Percentiles rank a stretch among this genome's conserved stretches.
Conservation (phyloP, 257 asterid species). For the Plantago ovata region DNA sequence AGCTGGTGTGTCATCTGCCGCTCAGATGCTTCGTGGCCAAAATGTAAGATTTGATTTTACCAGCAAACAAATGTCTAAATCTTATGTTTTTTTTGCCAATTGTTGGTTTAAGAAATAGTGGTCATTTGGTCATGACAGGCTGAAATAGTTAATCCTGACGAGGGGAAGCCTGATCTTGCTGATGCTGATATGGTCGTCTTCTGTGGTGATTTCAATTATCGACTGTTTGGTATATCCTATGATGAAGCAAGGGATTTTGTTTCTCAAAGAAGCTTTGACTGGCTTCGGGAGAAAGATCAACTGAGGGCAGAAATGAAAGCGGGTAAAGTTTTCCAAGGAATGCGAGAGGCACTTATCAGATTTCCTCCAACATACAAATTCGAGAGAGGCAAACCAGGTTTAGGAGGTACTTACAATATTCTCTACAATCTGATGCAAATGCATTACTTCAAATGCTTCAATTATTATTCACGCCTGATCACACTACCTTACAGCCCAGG, state of each 20-base stretch:
- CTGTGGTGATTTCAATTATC: constrained; percentile 88
- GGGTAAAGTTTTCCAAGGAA: constrained; percentile 93
- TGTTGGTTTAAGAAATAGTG: constrained; percentile 6
- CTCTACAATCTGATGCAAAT: neutral
- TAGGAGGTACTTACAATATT: constrained; percentile 62
- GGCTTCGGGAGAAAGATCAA: constrained; percentile 97
- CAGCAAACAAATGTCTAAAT: neutral
- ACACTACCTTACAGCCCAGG: neutral
- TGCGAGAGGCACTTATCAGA: constrained; percentile 88
- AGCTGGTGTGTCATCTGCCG: constrained; percentile 88
- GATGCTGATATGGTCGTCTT: constrained; percentile 89
- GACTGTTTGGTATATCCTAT: constrained; percentile 90
- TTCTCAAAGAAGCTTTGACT: constrained; percentile 96
- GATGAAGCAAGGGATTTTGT: constrained; percentile 98
- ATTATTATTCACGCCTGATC: too few relatives aligned
- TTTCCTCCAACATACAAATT: constrained; percentile 98
- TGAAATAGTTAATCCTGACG: constrained; percentile 43
- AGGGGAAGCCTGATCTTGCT: constrained; percentile 83
- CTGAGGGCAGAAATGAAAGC: constrained; percentile 88
- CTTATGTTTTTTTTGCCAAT: constrained; percentile 4
- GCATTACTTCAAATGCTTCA: neutral
- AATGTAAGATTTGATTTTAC: constrained; percentile 38
- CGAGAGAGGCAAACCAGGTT: constrained; percentile 83
- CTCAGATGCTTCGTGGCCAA: constrained; percentile 73
- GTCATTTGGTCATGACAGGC: constrained; percentile 32